Conservation (phyloP, 2,329 filamentous ascomycete species). For the Rutstroemia sp. region DNA sequence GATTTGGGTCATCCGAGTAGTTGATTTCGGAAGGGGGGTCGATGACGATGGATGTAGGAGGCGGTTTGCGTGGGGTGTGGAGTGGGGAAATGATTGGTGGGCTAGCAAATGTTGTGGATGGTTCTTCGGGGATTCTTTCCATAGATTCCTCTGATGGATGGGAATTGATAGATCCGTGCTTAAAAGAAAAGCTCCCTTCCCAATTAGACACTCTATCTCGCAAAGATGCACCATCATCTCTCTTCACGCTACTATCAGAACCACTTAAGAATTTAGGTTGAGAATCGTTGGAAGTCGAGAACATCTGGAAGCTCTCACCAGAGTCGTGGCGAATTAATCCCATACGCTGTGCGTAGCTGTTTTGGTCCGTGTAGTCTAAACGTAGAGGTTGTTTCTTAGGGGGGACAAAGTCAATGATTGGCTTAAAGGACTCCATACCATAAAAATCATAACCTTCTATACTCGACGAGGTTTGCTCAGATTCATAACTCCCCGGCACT, state of each 20-base stretch:
- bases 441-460: constrained; percentile 59
- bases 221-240: constrained; percentile 12
- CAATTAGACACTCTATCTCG: constrained; percentile 23
- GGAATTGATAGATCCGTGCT: constrained; percentile 14
- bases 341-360: constrained; percentile 16
- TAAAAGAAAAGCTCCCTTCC: constrained; percentile 24
- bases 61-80: constrained; percentile 17
- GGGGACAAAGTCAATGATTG: constrained; percentile 46
- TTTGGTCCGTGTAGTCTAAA: constrained; percentile 26
- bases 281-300: constrained; percentile 47
- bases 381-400: constrained; percentile 34
- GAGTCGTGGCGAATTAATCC: constrained; percentile 45
- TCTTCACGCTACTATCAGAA: constrained; percentile 23
- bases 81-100: constrained; percentile 11
- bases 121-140: constrained; percentile 3
- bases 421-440: constrained; percentile 45
- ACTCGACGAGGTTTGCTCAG: constrained; percentile 19
- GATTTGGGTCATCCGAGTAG: constrained; percentile 25
- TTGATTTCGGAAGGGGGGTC: neutral
- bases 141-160: constrained; percentile 5
- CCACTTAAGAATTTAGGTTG: constrained; percentile 31
- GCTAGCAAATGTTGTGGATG: neutral
- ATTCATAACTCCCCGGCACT: constrained; percentile 13
- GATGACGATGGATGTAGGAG: neutral
- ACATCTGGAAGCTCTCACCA: constrained; percentile 52